A percentile compares a stretch with the other conserved stretches of the same genome.
Evolutionary conservation across 2,329 filamentous ascomycete species (phyloP).

Genomic region (Cytospora piceae): DNA sequence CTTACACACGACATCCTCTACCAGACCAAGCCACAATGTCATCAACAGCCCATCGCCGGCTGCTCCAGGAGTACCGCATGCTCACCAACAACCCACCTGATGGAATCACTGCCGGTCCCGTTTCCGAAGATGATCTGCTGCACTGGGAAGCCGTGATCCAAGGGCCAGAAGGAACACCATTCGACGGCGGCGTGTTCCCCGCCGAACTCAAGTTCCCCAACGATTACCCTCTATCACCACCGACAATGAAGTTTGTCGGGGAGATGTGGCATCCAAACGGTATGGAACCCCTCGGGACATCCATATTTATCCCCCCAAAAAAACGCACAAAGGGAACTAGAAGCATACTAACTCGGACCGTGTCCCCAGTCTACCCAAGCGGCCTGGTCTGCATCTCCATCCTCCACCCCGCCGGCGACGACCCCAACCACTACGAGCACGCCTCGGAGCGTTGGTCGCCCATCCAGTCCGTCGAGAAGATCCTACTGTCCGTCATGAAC

Average conservation of each 20-base stretch:
- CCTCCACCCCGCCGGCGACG: constrained; percentile 92
- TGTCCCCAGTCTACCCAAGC: constrained; percentile 75
- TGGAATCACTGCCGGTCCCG: constrained; percentile 91
- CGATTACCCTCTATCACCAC: constrained; percentile 95
- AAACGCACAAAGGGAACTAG: too few species aligned
- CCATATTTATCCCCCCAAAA: too few species aligned
- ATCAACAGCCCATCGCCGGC: constrained; percentile 71
- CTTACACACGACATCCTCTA: constrained; percentile 1
- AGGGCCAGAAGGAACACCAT: constrained; percentile 93
- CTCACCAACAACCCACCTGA: constrained; percentile 96
- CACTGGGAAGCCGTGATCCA: constrained; percentile 96
- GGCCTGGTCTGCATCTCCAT: constrained; percentile 98
- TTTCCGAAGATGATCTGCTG: constrained; percentile 93
- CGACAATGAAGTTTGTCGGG: constrained; percentile 92
- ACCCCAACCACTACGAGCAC: constrained; percentile 97
- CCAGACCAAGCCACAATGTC: constrained; percentile 54
- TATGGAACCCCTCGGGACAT: constrained; percentile 43
- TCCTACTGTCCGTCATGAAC: constrained; percentile 94
- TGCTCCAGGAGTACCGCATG: constrained; percentile 94
- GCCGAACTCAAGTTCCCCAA: constrained; percentile 93
- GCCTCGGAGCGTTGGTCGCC: constrained; percentile 95
- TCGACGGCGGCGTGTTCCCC: constrained; percentile 93
- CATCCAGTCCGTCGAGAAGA: constrained; percentile 97
- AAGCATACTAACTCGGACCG: constrained; percentile 3
- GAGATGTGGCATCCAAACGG: constrained; percentile 98